Base-by-base conservation (phyloP, 768 basidiomycete species). In the Kwoniella mangroviensis region DNA sequence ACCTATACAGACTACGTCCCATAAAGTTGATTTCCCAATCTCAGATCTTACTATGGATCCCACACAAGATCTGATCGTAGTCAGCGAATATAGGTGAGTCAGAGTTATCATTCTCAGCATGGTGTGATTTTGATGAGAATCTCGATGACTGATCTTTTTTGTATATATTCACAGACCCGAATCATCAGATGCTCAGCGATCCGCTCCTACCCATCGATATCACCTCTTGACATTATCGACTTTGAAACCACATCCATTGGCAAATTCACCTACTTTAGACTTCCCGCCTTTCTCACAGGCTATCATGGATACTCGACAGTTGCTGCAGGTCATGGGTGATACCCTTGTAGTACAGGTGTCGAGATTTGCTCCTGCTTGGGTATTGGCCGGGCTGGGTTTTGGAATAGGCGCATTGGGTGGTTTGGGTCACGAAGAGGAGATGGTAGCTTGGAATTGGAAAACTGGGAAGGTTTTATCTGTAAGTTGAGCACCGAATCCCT, bases 361-460 rank as follows among this genome's bases (percentile, higher is more conserved):
- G 17, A 52, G 71, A 17, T 78, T 68, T 52, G 70, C 70, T 71
- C 83, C 61, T 81, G 81, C 66, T 67, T 68, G 10, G 83, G 82
- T 49, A 68, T 21, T 78, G 11, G 74, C 74, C 41, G 75, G 76
- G 9, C n/a, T 79, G 19, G 73, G 70, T 4, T 65, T 73, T 41
- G 70, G 56, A 10, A 53, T 75, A 22, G 61, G 58, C 15, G 70
- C 53, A 6, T 34, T 73, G 51, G 69, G 65, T 9, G 70, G 64
- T 7, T 83, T 56, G 24, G 71, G 72, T 24, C 77, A 67, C 55
- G 74, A 79, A 19, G 86, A 85, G 40, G 87, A 88, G 72, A 77
- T 90, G 13, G 81, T 86, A 24, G 82, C 89, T 22, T 91, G 89
- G 89, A 86, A 91, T 65, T 91, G 90, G 90, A 87, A 87, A 75